Evolutionary conservation across 768 basidiomycete species (phyloP).

Genomic region (Lactifluus pinguis): DNA sequence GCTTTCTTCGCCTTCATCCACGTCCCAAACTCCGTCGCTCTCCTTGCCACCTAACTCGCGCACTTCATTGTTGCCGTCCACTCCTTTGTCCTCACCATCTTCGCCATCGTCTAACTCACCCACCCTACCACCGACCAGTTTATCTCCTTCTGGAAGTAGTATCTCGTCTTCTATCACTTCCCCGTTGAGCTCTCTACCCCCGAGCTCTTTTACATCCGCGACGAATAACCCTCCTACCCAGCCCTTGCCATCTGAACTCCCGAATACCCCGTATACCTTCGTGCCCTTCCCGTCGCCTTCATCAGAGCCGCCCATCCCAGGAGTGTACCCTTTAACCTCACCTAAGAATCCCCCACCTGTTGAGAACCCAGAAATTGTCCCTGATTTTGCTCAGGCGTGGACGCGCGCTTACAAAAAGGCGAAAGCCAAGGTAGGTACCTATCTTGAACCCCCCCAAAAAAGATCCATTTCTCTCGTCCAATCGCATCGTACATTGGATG

Average conservation of each 20-base stretch:
- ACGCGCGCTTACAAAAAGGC: slow-evolving; percentile 50
- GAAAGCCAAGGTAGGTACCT: slow-evolving; percentile 23
- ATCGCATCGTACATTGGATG: no score
- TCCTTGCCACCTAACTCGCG: background rate
- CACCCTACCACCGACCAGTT: background rate
- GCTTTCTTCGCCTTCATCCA: background rate
- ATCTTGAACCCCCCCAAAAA: background rate
- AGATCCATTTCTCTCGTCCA: no score
- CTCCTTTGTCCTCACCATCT: background rate
- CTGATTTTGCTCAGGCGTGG: slow-evolving; percentile 48
- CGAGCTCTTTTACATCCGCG: background rate
- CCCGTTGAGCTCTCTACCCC: background rate
- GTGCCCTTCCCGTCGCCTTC: slow-evolving; percentile 24
- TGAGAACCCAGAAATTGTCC: slow-evolving; percentile 31
- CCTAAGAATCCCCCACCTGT: slow-evolving; percentile 51
- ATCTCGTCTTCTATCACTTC: slow-evolving; percentile 3
- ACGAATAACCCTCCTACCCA: background rate
- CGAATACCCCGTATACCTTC: slow-evolving; percentile 7
- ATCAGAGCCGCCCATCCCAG: slow-evolving; percentile 42
- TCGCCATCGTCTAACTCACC: background rate
- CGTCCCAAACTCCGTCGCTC: background rate
- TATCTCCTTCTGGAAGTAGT: slow-evolving; percentile 1
- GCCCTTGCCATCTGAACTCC: slow-evolving; percentile 5
- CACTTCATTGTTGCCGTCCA: background rate
- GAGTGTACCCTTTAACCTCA: slow-evolving; percentile 44